These are phyloP conservation scores for Camelina laxa DNA, from an alignment of 345 rosid species.

Conservation along the genomic window DNA sequence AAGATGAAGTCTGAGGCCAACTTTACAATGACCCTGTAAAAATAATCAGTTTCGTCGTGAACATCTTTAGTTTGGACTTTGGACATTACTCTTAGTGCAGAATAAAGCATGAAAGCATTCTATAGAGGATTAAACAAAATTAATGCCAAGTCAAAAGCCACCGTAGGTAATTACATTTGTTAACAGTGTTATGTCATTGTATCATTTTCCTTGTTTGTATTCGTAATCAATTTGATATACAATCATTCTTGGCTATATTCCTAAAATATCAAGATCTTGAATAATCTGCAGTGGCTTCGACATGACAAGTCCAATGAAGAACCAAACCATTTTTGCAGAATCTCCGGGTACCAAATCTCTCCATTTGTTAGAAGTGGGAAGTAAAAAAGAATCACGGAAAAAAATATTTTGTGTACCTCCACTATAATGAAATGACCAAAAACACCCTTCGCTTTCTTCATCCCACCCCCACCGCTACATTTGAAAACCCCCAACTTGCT, in stretches of 20 bases:
- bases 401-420: neutral
- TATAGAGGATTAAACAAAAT: neutral
- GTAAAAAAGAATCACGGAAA: neutral
- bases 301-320: neutral
- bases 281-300: no score
- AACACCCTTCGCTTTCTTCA: neutral
- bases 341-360: neutral
- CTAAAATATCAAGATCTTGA: neutral
- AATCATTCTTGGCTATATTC: neutral
- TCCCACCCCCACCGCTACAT: neutral
- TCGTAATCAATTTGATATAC: neutral
- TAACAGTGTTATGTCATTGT: neutral
- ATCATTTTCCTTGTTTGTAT: neutral
- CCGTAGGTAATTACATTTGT: neutral
- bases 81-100: neutral
- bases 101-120: neutral
- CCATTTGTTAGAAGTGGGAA: no score
- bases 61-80: conserved; percentile 6
- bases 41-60: neutral
- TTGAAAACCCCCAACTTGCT: neutral
- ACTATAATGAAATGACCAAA: neutral
- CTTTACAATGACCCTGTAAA: conserved; percentile 6
- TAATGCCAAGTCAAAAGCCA: neutral
- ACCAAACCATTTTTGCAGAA: neutral
- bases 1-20: conserved; percentile 47